Percentiles rank a stretch among this genome's conserved stretches.
These are phyloP conservation scores for Hypoxylon sp. DNA, from an alignment of 2,329 filamentous ascomycete species.

Conservation along the genomic window DNA sequence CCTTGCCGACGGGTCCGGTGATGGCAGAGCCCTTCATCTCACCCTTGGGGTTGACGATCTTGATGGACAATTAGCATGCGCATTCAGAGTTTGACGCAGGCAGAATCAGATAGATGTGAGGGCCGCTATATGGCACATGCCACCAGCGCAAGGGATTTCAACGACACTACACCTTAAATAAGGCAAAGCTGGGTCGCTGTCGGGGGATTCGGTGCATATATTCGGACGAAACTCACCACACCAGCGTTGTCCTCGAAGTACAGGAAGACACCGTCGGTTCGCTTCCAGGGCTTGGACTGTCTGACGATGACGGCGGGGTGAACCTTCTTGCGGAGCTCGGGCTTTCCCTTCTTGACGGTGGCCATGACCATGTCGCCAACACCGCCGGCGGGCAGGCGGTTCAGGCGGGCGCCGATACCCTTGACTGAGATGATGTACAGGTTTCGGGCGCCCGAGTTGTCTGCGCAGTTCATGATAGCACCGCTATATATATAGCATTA, in stretches of 20 bases:
- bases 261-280: conserved; percentile 97
- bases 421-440: conserved; percentile 99
- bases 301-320: conserved; percentile 99
- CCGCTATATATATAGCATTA: conserved; percentile 71
- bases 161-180: neutral
- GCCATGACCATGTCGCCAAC: conserved; percentile 99
- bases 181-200: neutral
- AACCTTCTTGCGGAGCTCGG: conserved; percentile 99
- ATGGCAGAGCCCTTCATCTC: conserved; percentile 99
- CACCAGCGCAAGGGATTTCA: neutral
- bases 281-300: conserved; percentile 99
- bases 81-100: neutral
- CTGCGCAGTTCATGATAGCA: conserved; percentile 99
- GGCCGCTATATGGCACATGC: conserved; percentile 1
- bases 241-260: conserved; percentile 99
- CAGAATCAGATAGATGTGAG: conserved; percentile 52
- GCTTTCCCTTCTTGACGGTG: conserved; percentile 99
- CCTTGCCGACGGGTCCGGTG: conserved; percentile 98
- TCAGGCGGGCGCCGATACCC: conserved; percentile 96
- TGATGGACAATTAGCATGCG: conserved; percentile 24
- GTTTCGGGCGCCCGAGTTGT: conserved; percentile 99
- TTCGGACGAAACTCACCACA: conserved; percentile 75
- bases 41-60: conserved; percentile 99
- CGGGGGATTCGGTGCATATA: neutral
- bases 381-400: conserved; percentile 96